A percentile compares a stretch with the other conserved stretches of the same genome.
Conservation (phyloP, 192 early-diverging fungal species). For the Martensiomyces pterosporus region DNA sequence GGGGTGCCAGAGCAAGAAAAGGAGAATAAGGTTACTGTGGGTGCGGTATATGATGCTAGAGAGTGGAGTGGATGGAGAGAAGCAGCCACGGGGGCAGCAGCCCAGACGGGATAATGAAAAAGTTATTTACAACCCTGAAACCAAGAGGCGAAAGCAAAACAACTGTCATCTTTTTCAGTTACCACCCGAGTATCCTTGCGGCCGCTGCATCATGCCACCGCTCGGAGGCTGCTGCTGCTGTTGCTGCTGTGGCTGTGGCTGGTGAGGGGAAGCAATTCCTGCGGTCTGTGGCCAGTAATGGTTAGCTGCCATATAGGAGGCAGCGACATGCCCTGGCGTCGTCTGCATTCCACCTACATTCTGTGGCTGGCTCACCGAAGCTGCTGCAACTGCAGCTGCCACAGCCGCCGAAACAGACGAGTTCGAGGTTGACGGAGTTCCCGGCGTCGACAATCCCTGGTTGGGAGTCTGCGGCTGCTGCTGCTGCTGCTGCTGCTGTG, state of each 20-base stretch:
- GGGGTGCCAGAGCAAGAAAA: too few relatives aligned
- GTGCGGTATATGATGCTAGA: too few relatives aligned
- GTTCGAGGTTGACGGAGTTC: slow-evolving; percentile 15
- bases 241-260: slow-evolving; percentile 8
- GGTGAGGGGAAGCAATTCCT: too few relatives aligned
- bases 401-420: slow-evolving; percentile 29
- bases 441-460: slow-evolving; percentile 11
- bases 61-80: background rate
- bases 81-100: too few relatives aligned
- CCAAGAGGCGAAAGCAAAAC: background rate
- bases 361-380: background rate
- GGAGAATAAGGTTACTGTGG: too few relatives aligned
- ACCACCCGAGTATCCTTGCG: slow-evolving; percentile 33
- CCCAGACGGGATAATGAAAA: background rate
- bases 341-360: slow-evolving; percentile 2
- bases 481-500: slow-evolving; percentile 13
- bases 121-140: background rate
- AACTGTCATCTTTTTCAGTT: slow-evolving; percentile 10
- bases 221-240: slow-evolving; percentile 17
- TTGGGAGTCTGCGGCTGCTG: slow-evolving; percentile 17
- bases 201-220: slow-evolving; percentile 27
- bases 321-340: slow-evolving; percentile 13
- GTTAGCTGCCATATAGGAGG: slow-evolving; percentile 33
- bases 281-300: slow-evolving; percentile 23
- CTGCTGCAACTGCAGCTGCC: slow-evolving; percentile 26